phyloP scores from a whole-genome alignment of 768 basidiomycete species.

The Trametopsis cervina region DNA sequence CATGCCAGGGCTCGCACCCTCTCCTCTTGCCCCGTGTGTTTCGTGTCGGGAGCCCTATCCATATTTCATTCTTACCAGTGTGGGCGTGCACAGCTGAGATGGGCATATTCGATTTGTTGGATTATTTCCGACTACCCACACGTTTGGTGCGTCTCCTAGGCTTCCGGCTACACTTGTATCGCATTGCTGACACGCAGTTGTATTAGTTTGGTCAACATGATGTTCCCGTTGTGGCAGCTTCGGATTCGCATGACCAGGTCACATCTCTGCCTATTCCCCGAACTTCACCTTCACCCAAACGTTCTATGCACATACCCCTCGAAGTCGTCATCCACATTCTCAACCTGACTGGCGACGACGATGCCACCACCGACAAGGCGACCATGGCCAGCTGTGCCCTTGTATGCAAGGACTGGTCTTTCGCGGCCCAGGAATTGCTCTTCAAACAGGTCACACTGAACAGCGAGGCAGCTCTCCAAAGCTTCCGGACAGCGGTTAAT shows the following conservation, averaged over 20 bases:
- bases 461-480: conserved; percentile 43
- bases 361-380: conserved; percentile 23
- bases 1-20: background rate
- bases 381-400: conserved; percentile 47
- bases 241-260: background rate
- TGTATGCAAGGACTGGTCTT: conserved; percentile 62
- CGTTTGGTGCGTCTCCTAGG: background rate
- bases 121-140: background rate
- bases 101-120: conserved; percentile 5
- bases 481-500: conserved; percentile 48
- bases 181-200: background rate
- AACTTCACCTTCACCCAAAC: background rate
- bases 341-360: conserved; percentile 39
- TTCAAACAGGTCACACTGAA: conserved; percentile 52
- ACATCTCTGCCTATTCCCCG: background rate
- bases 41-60: background rate
- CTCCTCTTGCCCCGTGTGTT: background rate
- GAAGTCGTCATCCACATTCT: conserved; percentile 61
- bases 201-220: conserved; percentile 1
- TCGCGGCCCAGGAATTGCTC: conserved; percentile 55
- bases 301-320: conserved; percentile 37
- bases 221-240: too few species aligned
- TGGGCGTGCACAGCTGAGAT: conserved; percentile 6
- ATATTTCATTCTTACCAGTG: background rate
- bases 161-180: background rate